Base-by-base conservation (phyloP, 2,329 filamentous ascomycete species). In the Colletotrichum brevisporum region DNA sequence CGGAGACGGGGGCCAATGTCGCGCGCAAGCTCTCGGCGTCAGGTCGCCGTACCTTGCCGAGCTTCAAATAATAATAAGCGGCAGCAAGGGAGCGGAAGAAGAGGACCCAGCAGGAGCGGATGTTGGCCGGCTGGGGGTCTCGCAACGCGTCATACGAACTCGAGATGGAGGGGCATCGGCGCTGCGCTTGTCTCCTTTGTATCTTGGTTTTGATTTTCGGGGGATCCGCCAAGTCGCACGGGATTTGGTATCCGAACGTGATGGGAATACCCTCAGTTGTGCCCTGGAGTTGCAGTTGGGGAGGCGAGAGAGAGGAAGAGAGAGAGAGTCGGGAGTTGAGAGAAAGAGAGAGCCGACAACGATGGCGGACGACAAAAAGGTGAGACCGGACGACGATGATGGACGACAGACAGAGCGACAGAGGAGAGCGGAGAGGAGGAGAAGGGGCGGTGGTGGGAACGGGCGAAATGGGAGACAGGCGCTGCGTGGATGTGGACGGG, bases 61-160 rank as follows among this genome's bases (percentile, higher is more conserved):
- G 26, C 18, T 43, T 56, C 27, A 61, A 52, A 47, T 56, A 55
- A 47, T 56, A 55, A 50, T 43, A 56, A 52, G 39, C 51, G 45
- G 45, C 67, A 24, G 24, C 62, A 67, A 66, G 55, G 55, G 45
- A 63, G 62, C 53, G 54, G 26, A 21, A 48, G 31, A 56, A 66
- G 24, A 9, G 50, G 50, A 60, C 67, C 50, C 67, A 61, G 61
- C 56, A 67, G 62, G 51, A 67, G 56, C 67, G 62, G 62, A 55
- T 66, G 55, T 48, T 36, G 60, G 54, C 66, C 62, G 55, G 62
- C 55, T 56, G 36, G 61, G 62, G 55, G 50, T 50, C 24, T 59
- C 55, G 62, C 66, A 65, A 69, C 62, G 62, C 67, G 67, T 69
- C 62, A 69, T 69, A 56, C 62, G 63, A 60, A 47, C 31, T 36